phyloP scores from a whole-genome alignment of 768 basidiomycete genomes.

The Mrakia blollopis region DNA sequence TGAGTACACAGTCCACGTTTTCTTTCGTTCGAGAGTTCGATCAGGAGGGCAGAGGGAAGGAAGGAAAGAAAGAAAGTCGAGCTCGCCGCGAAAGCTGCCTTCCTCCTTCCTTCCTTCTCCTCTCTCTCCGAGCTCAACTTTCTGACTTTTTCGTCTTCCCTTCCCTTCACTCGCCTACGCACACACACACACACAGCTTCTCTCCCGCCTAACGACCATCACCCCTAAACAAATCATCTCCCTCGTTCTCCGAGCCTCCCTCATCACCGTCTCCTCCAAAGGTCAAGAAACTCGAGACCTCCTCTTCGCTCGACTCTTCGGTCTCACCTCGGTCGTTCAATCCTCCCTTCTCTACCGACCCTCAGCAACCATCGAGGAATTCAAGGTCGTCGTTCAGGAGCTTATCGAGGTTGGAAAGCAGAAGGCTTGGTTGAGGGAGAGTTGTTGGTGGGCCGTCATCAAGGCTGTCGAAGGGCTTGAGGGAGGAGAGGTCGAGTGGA shows the following conservation, averaged over 20 bases:
- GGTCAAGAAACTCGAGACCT: constrained; percentile 90
- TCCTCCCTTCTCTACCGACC: constrained; percentile 67
- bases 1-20: constrained; percentile 45
- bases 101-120: neutral
- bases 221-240: constrained; percentile 69
- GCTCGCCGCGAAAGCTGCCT: neutral
- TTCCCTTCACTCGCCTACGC: neutral
- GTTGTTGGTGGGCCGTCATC: constrained; percentile 76
- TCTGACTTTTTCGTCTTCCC: neutral
- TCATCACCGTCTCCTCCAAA: constrained; percentile 68
- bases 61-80: neutral
- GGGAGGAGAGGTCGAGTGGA: constrained; percentile 64
- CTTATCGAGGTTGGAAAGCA: constrained; percentile 68
- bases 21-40: too few relatives aligned
- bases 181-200: constrained; percentile 59
- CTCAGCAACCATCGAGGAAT: constrained; percentile 55
- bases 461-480: constrained; percentile 60
- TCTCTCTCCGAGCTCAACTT: constrained; percentile 4
- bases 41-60: neutral
- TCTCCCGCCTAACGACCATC: constrained; percentile 66
- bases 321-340: constrained; percentile 74
- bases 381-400: constrained; percentile 55
- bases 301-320: constrained; percentile 87
- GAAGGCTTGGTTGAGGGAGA: constrained; percentile 87
- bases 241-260: constrained; percentile 67